Conservation (phyloP, 306 rosid species). For the Abrus pulchellus region DNA sequence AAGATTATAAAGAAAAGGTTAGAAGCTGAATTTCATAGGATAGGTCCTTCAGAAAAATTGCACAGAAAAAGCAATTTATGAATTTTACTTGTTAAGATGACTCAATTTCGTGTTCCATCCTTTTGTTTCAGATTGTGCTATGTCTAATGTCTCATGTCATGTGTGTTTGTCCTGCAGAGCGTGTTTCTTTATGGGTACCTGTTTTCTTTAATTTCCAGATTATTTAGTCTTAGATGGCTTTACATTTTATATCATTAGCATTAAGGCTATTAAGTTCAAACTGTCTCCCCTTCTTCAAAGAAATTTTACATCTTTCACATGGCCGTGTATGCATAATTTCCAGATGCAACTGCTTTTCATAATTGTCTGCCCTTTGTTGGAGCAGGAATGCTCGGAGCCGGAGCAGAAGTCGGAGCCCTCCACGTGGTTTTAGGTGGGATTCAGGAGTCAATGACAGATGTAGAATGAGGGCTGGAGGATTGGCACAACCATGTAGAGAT, state of each 20-base stretch:
- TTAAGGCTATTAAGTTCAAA: constrained; percentile 18
- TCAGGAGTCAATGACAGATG: constrained; percentile 66
- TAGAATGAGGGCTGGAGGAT: constrained; percentile 65
- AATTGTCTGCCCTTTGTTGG: constrained; percentile 41
- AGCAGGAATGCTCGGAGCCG: constrained; percentile 49
- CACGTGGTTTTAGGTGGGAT: constrained; percentile 64
- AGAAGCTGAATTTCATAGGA: constrained; percentile 9
- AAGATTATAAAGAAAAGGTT: constrained; percentile 17
- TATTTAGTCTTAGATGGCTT: constrained; percentile 16
- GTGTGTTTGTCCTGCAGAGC: constrained; percentile 15
- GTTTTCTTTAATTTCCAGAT: constrained; percentile 18
- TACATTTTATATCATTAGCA: constrained; percentile 21
- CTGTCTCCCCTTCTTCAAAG: background rate
- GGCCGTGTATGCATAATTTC: constrained; percentile 45
- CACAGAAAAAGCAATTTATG: background rate
- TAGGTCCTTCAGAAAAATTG: constrained; percentile 2
- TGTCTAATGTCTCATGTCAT: background rate
- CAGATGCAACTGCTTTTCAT: constrained; percentile 46
- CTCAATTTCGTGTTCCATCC: background rate
- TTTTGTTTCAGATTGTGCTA: constrained; percentile 13
- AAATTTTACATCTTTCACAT: constrained; percentile 42
- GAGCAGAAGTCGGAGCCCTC: constrained; percentile 58
- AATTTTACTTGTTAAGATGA: constrained; percentile 18
- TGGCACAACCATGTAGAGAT: constrained; percentile 72
- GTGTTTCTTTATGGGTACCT: constrained; percentile 19